Percentiles rank a stretch among this genome's conserved stretches.
These are phyloP conservation scores for Salix dunnii DNA, from an alignment of 345 rosid genomes.

Conservation along the genomic window DNA sequence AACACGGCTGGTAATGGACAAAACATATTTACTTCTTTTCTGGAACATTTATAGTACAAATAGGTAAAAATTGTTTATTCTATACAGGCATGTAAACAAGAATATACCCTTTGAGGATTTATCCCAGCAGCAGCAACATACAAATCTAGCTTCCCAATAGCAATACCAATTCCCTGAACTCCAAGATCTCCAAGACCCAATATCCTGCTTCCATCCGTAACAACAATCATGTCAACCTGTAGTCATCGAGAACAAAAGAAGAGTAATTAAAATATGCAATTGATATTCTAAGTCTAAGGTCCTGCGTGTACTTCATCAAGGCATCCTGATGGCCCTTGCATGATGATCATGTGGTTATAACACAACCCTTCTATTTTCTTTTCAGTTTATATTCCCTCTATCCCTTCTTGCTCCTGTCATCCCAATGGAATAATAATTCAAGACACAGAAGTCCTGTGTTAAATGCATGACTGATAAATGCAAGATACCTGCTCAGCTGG, in stretches of 20 bases:
- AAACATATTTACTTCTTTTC: not conserved
- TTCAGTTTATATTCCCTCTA: not conserved
- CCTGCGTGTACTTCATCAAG: not conserved
- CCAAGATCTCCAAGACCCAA: conserved; percentile 99
- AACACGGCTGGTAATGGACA: not conserved
- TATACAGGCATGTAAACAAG: not conserved
- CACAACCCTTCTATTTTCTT: not conserved
- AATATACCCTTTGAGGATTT: conserved; percentile 89
- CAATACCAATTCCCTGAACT: conserved; percentile 93
- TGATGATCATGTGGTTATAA: conserved; percentile 2
- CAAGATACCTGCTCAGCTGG: conserved; percentile 86
- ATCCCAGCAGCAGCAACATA: conserved; percentile 99
- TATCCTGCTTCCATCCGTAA: conserved; percentile 98
- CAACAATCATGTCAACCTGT: conserved; percentile 99
- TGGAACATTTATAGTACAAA: not conserved
- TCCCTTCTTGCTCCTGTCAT: not conserved
- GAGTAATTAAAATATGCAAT: not conserved
- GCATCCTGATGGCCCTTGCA: not conserved
- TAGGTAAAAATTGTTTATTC: not conserved
- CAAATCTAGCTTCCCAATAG: conserved; percentile 91
- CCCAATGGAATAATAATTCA: not conserved
- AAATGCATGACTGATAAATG: conserved; percentile 9
- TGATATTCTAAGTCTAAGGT: not conserved
- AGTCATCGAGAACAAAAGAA: not conserved
- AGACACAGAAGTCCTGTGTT: conserved; percentile 7